These are phyloP conservation scores for Pseudocohnilembus persalinus DNA, from an alignment of 169 alveolate species.

Conservation along the genomic window DNA sequence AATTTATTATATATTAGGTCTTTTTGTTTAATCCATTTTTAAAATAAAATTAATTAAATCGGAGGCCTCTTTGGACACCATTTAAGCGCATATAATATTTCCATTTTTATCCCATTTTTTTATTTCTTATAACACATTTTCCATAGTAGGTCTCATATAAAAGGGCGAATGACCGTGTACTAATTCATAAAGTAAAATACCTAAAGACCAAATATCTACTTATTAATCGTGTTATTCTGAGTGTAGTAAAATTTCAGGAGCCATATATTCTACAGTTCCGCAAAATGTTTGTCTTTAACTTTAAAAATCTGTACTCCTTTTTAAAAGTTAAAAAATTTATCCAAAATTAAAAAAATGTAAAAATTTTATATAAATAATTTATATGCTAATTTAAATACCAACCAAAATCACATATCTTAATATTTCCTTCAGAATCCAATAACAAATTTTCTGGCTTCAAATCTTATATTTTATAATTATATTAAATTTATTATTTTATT, in stretches of 20 bases:
- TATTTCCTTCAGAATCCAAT: slow-evolving; percentile 44
- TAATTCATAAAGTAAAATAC: slow-evolving; percentile 85
- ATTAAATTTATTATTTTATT: not conserved
- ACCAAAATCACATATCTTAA: slow-evolving; percentile 79
- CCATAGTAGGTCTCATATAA: slow-evolving; percentile 17
- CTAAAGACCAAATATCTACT: slow-evolving; percentile 85
- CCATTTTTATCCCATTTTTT: not conserved
- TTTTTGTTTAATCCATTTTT: not conserved
- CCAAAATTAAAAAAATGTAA: slow-evolving; percentile 71
- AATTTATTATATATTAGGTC: not conserved
- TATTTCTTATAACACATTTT: not conserved
- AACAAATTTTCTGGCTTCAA: slow-evolving; percentile 67
- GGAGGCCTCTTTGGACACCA: not conserved
- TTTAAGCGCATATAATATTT: not conserved
- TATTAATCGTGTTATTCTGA: slow-evolving; percentile 72
- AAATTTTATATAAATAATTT: no score
- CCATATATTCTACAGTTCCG: slow-evolving; percentile 90
- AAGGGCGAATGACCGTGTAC: slow-evolving; percentile 82
- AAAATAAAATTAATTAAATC: not conserved
- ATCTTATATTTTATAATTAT: not conserved
- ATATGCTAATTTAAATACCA: no score
- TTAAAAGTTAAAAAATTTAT: slow-evolving; percentile 53
- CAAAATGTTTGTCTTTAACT: slow-evolving; percentile 75
- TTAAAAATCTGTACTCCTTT: not conserved
- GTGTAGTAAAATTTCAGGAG: slow-evolving; percentile 85